Conservation (phyloP, 345 rosid species). For the Eucalyptus sp. region DNA sequence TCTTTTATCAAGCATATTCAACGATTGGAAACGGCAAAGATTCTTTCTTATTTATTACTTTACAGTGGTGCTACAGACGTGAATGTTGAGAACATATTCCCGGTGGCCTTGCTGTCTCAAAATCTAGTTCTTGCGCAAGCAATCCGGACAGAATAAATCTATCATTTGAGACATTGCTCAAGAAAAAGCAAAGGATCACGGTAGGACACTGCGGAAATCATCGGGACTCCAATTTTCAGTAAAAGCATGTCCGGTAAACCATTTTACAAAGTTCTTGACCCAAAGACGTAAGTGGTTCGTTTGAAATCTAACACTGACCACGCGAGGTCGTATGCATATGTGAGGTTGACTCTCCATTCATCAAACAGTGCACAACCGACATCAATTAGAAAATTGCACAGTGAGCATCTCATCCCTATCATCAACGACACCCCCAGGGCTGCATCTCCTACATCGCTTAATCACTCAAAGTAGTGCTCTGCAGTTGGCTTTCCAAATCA, state of each 20-base stretch:
- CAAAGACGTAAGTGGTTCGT: neutral
- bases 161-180: neutral
- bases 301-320: neutral
- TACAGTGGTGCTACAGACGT: neutral
- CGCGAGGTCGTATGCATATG: neutral
- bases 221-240: neutral
- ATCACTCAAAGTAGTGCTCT: slow-evolving; percentile 29
- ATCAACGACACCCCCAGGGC: neutral
- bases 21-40: neutral
- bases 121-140: neutral
- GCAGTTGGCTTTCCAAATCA: slow-evolving; percentile 35
- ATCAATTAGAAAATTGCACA: neutral
- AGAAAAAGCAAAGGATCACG: neutral
- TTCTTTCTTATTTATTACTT: neutral
- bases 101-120: neutral
- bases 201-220: neutral
- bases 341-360: neutral
- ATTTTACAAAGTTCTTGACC: neutral
- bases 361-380: neutral
- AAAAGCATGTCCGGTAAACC: neutral
- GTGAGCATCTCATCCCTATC: neutral
- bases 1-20: neutral
- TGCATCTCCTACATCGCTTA: neutral
- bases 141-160: neutral
- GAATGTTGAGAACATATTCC: neutral